Evolutionary conservation across 768 basidiomycete genomes (phyloP).

Genomic region (Pulveroboletus ravenelii): DNA sequence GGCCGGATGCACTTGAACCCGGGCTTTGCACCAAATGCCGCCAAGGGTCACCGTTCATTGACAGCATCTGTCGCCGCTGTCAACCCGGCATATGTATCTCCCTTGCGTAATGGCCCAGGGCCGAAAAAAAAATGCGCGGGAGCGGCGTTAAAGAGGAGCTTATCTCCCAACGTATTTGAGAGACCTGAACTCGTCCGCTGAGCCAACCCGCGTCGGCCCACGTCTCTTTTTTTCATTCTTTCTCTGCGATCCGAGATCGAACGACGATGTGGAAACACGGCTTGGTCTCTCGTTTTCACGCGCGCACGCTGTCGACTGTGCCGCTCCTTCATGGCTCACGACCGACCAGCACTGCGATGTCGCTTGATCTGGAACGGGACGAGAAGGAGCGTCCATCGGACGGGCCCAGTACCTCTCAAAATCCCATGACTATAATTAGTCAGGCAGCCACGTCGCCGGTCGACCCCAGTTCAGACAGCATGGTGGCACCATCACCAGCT

Average conservation of each 20-base stretch:
- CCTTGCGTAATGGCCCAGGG: no score
- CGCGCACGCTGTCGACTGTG: no score
- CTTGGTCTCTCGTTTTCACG: no score
- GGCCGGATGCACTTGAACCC: no score
- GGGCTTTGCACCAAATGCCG: no score
- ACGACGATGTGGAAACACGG: not conserved
- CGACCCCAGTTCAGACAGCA: conserved; percentile 1
- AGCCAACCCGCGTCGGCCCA: no score
- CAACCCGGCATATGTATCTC: no score
- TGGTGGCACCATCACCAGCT: not conserved
- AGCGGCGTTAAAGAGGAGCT: not conserved
- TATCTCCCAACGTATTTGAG: conserved; percentile 1
- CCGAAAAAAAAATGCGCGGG: not conserved
- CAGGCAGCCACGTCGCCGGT: not conserved
- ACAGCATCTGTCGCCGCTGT: no score
- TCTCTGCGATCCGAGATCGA: no score
- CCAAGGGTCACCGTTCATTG: no score
- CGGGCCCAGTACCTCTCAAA: not conserved
- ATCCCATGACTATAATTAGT: not conserved
- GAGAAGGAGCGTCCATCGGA: not conserved
- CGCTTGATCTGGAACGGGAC: conserved; percentile 5
- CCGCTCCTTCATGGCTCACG: no score
- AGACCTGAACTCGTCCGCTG: not conserved
- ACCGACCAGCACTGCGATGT: not conserved
- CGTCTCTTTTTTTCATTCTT: no score